phyloP scores from a whole-genome alignment of 345 rosid genomes.

The Eucalyptus sp. region DNA sequence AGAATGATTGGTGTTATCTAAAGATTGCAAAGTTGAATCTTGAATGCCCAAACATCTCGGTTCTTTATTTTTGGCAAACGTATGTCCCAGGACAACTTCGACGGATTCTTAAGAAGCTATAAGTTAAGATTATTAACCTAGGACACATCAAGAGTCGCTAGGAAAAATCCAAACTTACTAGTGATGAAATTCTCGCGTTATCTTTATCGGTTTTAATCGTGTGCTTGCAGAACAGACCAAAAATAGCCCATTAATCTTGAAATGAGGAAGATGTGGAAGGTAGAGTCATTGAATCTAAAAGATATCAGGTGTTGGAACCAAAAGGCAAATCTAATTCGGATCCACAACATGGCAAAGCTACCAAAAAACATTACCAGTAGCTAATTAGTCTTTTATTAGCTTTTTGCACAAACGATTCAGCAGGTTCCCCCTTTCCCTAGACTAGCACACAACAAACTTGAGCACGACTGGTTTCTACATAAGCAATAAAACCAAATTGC shows the following conservation, averaged over 20 bases:
- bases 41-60: neutral
- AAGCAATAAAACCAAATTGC: no score
- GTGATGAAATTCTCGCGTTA: neutral
- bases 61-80: neutral
- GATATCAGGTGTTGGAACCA: no score
- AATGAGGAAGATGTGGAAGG: neutral
- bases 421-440: no score
- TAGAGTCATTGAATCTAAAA: neutral
- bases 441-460: no score
- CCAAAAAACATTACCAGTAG: no score
- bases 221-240: neutral
- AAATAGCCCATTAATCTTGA: neutral
- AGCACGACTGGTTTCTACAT: no score
- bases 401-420: no score
- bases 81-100: rapidly evolving
- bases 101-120: rapidly evolving
- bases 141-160: neutral
- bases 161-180: neutral
- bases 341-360: no score
- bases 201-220: neutral
- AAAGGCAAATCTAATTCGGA: no score
- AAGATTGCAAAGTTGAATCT: neutral
- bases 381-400: no score
- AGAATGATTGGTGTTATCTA: neutral
- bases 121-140: neutral